Percentiles rank a stretch among this genome's conserved stretches.
These are phyloP conservation scores for Kwoniella shandongensis DNA, from an alignment of 768 basidiomycete genomes.

Conservation along the genomic window DNA sequence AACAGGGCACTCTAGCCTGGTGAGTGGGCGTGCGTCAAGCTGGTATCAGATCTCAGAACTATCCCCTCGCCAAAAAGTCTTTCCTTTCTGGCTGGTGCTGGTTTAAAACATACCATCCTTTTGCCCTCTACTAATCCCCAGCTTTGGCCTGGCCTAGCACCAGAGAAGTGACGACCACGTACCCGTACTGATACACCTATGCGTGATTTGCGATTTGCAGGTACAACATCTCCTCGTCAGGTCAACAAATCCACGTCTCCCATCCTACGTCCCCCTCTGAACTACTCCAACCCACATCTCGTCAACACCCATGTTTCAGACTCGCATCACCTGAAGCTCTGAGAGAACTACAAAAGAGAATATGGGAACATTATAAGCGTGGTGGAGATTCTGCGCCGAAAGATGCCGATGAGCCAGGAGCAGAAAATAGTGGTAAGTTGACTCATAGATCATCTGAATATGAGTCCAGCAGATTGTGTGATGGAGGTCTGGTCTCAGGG, in stretches of 20 bases:
- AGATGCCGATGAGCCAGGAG: slow-evolving; percentile 44
- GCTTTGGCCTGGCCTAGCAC: too few relatives aligned
- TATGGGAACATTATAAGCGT: slow-evolving; percentile 37
- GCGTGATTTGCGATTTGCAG: background rate
- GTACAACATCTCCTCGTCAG: background rate
- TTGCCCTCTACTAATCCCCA: too few relatives aligned
- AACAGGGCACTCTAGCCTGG: slow-evolving; percentile 42
- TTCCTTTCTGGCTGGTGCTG: too few relatives aligned
- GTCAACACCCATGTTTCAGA: slow-evolving; percentile 45
- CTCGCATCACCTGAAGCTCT: slow-evolving; percentile 32
- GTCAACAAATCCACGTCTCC: slow-evolving; percentile 38
- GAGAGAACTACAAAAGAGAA: slow-evolving; percentile 36
- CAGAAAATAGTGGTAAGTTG: slow-evolving; percentile 42
- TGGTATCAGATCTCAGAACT: background rate
- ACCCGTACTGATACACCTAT: too few relatives aligned
- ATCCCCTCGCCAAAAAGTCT: background rate
- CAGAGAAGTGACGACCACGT: too few relatives aligned
- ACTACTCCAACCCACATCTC: slow-evolving; percentile 21
- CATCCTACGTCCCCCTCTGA: slow-evolving; percentile 20
- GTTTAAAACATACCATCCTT: too few relatives aligned
- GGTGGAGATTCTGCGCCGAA: slow-evolving; percentile 29
- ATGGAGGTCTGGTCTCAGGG: background rate
- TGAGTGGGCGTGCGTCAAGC: too few relatives aligned
- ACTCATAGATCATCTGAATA: slow-evolving; percentile 5
- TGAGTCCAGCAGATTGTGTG: too few relatives aligned